Percentiles rank a stretch among this genome's conserved stretches.
These are phyloP conservation scores for Onygenales sp. DNA, from an alignment of 2,329 filamentous ascomycete genomes.

Conservation along the genomic window DNA sequence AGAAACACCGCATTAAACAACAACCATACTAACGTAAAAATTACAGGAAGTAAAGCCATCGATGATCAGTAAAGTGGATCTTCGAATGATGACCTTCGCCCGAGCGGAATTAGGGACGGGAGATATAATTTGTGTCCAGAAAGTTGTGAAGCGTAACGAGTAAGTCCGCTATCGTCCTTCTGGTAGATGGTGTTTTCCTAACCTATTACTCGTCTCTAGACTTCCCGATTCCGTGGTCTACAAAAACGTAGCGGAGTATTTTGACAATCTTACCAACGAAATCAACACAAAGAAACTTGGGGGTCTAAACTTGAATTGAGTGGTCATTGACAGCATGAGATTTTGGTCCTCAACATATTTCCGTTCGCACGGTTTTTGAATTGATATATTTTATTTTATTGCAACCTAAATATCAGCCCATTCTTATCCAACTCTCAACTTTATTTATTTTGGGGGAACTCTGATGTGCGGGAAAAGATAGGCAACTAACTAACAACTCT, in stretches of 20 bases:
- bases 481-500: too few species aligned
- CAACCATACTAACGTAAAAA: neutral
- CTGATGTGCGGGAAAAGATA: too few species aligned
- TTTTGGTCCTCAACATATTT: too few species aligned
- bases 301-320: too few species aligned
- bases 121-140: conserved; percentile 1
- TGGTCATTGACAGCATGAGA: too few species aligned
- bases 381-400: too few species aligned
- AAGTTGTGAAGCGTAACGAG: neutral
- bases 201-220: neutral
- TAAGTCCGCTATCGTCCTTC: neutral
- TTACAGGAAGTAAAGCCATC: neutral
- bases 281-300: neutral
- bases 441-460: too few species aligned
- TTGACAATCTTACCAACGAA: conserved; percentile 1
- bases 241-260: neutral
- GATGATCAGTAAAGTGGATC: neutral
- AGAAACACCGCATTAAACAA: neutral
- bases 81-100: neutral
- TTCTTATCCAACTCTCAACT: too few species aligned
- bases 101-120: neutral
- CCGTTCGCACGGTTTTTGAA: too few species aligned
- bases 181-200: too few species aligned
- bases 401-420: too few species aligned
- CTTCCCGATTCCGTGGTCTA: neutral